A percentile compares a stretch with the other conserved stretches of the same genome.
Evolutionary conservation across 2,329 filamentous ascomycete species (phyloP).

Genomic region (Incumbomyces delicatus): DNA sequence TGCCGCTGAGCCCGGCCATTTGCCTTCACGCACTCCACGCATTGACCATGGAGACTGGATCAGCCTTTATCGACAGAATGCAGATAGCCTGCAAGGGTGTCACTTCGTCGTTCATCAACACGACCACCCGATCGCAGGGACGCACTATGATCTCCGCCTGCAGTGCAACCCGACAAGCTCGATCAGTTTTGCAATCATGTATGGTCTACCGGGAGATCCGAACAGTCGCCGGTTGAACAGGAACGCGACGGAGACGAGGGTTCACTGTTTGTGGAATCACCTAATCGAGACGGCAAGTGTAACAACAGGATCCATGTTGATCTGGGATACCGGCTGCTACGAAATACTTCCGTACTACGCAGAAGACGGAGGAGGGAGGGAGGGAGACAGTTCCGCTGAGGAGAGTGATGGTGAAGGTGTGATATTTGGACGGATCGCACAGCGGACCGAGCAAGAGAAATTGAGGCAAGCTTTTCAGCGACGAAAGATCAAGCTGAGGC

Average conservation of each 20-base stretch:
- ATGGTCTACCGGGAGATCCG: slow-evolving; percentile 50
- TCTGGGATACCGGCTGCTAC: slow-evolving; percentile 56
- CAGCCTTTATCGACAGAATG: slow-evolving; percentile 39
- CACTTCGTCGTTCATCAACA: slow-evolving; percentile 66
- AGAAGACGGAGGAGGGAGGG: not conserved
- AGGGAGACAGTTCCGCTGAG: not conserved
- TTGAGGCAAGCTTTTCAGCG: slow-evolving; percentile 43
- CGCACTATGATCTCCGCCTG: slow-evolving; percentile 59
- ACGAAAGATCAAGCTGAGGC: slow-evolving; percentile 48
- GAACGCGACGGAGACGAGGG: slow-evolving; percentile 53
- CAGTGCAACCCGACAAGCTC: slow-evolving; percentile 61
- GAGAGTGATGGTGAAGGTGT: not conserved
- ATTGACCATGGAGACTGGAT: slow-evolving; percentile 35
- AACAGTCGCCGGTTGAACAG: slow-evolving; percentile 46
- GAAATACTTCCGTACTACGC: slow-evolving; percentile 40
- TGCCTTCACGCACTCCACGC: slow-evolving; percentile 19
- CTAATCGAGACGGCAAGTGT: slow-evolving; percentile 49
- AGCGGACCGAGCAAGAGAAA: slow-evolving; percentile 31
- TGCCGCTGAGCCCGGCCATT: slow-evolving; percentile 19
- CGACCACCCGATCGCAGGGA: slow-evolving; percentile 59
- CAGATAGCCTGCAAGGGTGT: slow-evolving; percentile 31
- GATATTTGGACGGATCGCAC: no score
- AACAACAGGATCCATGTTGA: slow-evolving; percentile 48
- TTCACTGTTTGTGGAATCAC: slow-evolving; percentile 55
- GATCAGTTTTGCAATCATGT: slow-evolving; percentile 55